These are phyloP conservation scores for Fonsecaea erecta DNA, from an alignment of 2,329 filamentous ascomycete species.

Conservation along the genomic window DNA sequence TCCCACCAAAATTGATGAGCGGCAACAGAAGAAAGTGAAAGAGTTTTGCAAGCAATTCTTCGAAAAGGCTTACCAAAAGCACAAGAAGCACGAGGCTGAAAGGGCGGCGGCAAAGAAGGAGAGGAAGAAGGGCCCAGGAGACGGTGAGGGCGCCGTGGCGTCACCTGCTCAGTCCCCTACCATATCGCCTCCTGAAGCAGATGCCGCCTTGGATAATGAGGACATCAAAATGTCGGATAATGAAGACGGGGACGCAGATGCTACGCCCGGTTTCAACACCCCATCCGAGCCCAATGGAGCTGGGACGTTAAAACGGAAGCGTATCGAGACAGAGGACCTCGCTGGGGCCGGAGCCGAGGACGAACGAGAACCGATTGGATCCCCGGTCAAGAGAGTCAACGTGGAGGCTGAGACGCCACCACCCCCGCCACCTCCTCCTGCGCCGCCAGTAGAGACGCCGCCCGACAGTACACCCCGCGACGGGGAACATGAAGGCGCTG, in stretches of 20 bases:
- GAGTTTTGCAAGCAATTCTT: constrained; percentile 83
- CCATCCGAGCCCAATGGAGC: constrained; percentile 32
- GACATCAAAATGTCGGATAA: constrained; percentile 51
- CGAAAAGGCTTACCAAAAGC: constrained; percentile 82
- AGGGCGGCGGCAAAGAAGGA: constrained; percentile 58
- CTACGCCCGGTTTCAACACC: constrained; percentile 37
- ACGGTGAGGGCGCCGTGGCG: constrained; percentile 31
- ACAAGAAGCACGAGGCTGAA: constrained; percentile 68
- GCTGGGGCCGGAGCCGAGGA: constrained; percentile 33
- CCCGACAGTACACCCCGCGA: constrained; percentile 33
- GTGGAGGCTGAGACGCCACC: constrained; percentile 38
- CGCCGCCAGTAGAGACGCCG: constrained; percentile 36
- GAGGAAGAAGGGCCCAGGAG: constrained; percentile 38
- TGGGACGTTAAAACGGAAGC: constrained; percentile 66
- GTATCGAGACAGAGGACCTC: constrained; percentile 41
- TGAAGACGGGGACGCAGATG: constrained; percentile 46
- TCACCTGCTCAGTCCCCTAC: constrained; percentile 34
- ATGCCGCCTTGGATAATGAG: constrained; percentile 34
- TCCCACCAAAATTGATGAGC: constrained; percentile 75
- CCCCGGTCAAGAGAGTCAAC: constrained; percentile 33
- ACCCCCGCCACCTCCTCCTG: constrained; percentile 41
- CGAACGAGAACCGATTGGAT: constrained; percentile 29
- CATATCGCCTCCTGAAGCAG: constrained; percentile 38
- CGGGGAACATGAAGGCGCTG: constrained; percentile 15
- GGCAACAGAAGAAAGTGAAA: constrained; percentile 81